Percentiles rank a stretch among this genome's conserved stretches.
Conservation (phyloP, 768 basidiomycete species). For the Trametes coccinea region DNA sequence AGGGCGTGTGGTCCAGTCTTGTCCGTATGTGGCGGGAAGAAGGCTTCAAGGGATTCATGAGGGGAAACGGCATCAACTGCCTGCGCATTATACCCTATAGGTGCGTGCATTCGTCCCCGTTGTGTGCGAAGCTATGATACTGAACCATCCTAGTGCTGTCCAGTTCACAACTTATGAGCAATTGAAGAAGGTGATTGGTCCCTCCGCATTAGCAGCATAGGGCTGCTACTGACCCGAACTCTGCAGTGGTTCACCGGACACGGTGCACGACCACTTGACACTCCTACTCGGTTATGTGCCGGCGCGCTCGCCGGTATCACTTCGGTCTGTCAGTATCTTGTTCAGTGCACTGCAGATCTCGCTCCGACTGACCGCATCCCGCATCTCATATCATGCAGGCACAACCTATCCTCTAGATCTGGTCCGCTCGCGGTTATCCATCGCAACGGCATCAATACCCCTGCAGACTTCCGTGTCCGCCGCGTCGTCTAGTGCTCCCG, state of each 20-base stretch:
- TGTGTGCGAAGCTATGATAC: not conserved
- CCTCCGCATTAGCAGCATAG: not conserved
- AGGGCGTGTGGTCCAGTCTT: slow-evolving; percentile 81
- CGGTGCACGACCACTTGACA: slow-evolving; percentile 80
- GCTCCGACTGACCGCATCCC: slow-evolving; percentile 2
- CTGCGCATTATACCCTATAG: slow-evolving; percentile 89
- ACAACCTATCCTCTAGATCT: slow-evolving; percentile 94
- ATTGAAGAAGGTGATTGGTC: slow-evolving; percentile 69
- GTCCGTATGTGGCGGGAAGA: slow-evolving; percentile 93
- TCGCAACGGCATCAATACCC: slow-evolving; percentile 82
- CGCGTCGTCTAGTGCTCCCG: slow-evolving; percentile 28
- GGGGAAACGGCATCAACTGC: slow-evolving; percentile 92
- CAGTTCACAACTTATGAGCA: slow-evolving; percentile 91
- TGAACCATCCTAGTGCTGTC: slow-evolving; percentile 56
- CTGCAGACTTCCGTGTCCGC: slow-evolving; percentile 30
- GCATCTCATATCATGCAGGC: slow-evolving; percentile 40
- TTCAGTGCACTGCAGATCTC: not conserved
- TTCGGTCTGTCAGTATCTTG: slow-evolving; percentile 75
- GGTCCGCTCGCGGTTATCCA: slow-evolving; percentile 87
- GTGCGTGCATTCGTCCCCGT: slow-evolving; percentile 14
- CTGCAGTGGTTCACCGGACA: slow-evolving; percentile 65
- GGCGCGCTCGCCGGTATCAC: slow-evolving; percentile 94
- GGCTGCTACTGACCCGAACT: slow-evolving; percentile 22
- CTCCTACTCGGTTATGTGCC: slow-evolving; percentile 79
- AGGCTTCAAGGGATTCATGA: slow-evolving; percentile 90